A percentile compares a stretch with the other conserved stretches of the same genome.
Evolutionary conservation across 148 eudicot species (phyloP).

Genomic region (Silene uniflora): DNA sequence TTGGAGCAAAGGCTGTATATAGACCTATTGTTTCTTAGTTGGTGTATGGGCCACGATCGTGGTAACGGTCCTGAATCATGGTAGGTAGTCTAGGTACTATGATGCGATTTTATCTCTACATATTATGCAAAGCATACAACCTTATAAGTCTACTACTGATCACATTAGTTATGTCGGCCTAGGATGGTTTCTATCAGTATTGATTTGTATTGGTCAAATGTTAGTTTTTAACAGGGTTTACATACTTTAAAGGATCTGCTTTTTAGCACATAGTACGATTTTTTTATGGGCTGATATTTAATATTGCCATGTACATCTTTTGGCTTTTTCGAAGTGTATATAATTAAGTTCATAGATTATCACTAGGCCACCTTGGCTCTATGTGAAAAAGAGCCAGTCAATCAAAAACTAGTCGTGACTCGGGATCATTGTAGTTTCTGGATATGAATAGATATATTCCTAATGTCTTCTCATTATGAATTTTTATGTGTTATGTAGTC

Average conservation of each 20-base stretch:
- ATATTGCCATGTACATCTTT: too few relatives aligned
- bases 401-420: background rate
- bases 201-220: background rate
- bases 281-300: too few relatives aligned
- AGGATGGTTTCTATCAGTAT: background rate
- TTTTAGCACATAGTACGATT: too few relatives aligned
- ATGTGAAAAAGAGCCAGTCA: background rate
- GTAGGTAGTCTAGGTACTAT: too few relatives aligned
- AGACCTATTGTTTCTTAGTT: background rate
- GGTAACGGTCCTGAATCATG: too few relatives aligned
- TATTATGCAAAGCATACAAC: background rate
- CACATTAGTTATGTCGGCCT: background rate
- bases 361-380: background rate
- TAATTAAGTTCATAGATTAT: background rate
- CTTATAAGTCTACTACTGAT: background rate
- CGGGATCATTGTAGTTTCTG: background rate
- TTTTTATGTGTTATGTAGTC: slow-evolving; percentile 34
- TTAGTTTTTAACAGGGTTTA: background rate
- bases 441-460: background rate
- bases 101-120: background rate
- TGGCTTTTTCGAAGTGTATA: too few relatives aligned
- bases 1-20: background rate
- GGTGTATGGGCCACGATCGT: background rate
- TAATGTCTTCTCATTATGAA: slow-evolving; percentile 9
- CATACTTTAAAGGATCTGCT: background rate